Evolutionary conservation across 2,329 filamentous ascomycete species (phyloP).

Genomic region (Fusarium drepaniforme): DNA sequence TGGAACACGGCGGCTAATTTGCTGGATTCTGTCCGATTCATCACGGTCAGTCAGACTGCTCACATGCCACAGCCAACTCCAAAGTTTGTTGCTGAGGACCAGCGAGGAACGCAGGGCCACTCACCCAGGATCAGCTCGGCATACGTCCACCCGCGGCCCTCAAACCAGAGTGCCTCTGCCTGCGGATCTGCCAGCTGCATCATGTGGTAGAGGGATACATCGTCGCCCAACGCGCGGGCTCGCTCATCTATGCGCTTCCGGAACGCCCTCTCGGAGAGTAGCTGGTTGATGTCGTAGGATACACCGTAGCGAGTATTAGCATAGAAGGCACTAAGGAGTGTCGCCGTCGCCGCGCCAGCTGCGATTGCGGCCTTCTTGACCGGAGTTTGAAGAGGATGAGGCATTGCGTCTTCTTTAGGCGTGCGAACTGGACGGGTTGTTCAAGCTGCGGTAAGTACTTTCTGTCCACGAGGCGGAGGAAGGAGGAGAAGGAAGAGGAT

Average conservation of each 20-base stretch:
- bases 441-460: neutral
- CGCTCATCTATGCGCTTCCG: neutral
- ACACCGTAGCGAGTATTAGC: neutral
- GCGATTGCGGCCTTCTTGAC: neutral
- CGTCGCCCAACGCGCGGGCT: neutral
- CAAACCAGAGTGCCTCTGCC: neutral
- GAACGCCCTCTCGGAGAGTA: neutral
- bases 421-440: neutral
- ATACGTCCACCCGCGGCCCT: neutral
- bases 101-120: neutral
- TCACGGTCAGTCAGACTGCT: neutral
- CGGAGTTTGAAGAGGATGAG: neutral
- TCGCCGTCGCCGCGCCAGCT: neutral
- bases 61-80: neutral
- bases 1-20: neutral
- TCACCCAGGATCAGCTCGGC: neutral
- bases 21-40: neutral
- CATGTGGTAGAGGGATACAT: neutral
- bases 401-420: neutral
- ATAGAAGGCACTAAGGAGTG: neutral
- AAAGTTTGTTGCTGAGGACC: neutral
- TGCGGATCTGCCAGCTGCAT: neutral
- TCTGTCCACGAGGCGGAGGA: neutral
- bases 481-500: neutral
- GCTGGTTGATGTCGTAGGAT: neutral